phyloP scores from a whole-genome alignment of 2,329 filamentous ascomycete species.

The Ciborinia camelliae region DNA sequence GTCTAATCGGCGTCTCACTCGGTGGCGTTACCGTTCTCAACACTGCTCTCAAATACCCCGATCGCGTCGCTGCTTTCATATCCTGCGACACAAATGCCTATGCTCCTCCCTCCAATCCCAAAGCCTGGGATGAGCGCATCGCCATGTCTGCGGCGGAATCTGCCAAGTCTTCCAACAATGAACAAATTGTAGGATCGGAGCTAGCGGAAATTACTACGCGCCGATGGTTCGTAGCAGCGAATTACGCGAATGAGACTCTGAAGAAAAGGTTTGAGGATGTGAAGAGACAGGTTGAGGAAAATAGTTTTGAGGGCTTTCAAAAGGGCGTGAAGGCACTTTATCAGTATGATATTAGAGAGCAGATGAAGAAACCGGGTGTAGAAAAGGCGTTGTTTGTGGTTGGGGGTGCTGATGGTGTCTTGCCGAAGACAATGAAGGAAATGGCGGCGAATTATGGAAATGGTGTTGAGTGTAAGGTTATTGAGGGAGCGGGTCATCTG shows the following conservation, averaged over 20 bases:
- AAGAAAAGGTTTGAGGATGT: constrained; percentile 55
- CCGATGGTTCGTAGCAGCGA: constrained; percentile 67
- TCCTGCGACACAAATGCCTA: constrained; percentile 76
- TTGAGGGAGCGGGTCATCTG: constrained; percentile 72
- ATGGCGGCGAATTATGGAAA: constrained; percentile 60
- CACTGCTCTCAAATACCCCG: constrained; percentile 64
- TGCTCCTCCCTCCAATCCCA: constrained; percentile 69
- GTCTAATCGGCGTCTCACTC: constrained; percentile 73
- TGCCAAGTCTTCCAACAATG: constrained; percentile 36
- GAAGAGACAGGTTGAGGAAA: constrained; percentile 64
- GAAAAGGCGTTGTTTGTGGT: constrained; percentile 66
- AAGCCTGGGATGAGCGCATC: constrained; percentile 76
- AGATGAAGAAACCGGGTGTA: constrained; percentile 47
- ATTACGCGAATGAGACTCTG: constrained; percentile 51
- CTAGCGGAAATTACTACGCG: constrained; percentile 69
- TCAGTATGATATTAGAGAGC: constrained; percentile 62
- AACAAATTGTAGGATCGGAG: constrained; percentile 57
- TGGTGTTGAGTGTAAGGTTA: constrained; percentile 58
- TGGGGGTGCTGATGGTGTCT: constrained; percentile 67
- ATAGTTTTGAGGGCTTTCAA: constrained; percentile 67
- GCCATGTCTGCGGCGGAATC: constrained; percentile 59
- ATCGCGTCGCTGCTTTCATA: constrained; percentile 58
- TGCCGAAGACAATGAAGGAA: constrained; percentile 76
- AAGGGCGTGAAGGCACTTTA: constrained; percentile 67
- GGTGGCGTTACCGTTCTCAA: constrained; percentile 76